Percentiles rank a stretch among this genome's conserved stretches.
Conservation (phyloP, 2,329 filamentous ascomycete genomes). For the Fusarium fujikuroi region DNA sequence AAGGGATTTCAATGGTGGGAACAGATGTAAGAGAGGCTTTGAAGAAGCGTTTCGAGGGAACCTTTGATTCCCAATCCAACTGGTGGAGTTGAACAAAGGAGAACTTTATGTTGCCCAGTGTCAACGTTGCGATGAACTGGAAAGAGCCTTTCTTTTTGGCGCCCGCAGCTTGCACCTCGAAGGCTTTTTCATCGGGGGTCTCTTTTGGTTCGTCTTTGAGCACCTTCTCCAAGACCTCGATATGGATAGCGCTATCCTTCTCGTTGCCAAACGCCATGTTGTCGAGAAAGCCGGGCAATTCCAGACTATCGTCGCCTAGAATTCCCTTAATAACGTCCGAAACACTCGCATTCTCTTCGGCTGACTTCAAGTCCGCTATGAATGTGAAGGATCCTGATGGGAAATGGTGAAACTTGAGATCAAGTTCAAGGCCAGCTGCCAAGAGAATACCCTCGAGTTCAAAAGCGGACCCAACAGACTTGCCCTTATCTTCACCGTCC, state of each 20-base stretch:
- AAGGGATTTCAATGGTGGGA: background rate
- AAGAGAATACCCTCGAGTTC: background rate
- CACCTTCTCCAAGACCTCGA: background rate
- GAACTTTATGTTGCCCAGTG: background rate
- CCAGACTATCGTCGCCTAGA: background rate
- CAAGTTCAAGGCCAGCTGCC: background rate
- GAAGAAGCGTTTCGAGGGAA: background rate
- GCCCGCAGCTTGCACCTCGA: background rate
- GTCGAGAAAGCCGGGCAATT: background rate
- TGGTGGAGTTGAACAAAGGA: background rate
- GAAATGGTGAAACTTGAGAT: background rate
- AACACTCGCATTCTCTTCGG: background rate
- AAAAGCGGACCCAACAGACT: background rate
- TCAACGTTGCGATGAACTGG: background rate
- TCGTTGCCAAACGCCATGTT: background rate
- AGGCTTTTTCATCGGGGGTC: background rate
- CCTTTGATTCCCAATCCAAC: background rate
- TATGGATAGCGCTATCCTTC: background rate
- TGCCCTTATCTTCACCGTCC: background rate
- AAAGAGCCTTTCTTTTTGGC: background rate
- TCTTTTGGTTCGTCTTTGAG: background rate
- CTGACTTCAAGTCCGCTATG: background rate
- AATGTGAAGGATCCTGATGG: background rate
- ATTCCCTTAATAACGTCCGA: background rate
- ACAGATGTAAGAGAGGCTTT: background rate